Evolutionary conservation across 2,329 filamentous ascomycete genomes (phyloP).

Genomic region (Dendrostoma leiphaemia): DNA sequence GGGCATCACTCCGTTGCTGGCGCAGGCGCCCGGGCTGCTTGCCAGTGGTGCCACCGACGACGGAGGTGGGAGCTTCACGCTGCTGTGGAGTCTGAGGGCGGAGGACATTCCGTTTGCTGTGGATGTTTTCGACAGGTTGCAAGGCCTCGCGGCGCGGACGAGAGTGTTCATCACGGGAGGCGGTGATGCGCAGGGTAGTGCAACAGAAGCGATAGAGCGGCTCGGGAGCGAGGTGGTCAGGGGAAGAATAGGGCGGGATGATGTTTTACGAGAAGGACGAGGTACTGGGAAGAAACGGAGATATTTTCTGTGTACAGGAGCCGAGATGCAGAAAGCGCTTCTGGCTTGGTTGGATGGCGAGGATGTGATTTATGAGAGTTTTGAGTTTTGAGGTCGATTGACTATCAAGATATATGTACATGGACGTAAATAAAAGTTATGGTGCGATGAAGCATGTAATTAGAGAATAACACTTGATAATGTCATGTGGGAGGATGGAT

Average conservation of each 20-base stretch:
- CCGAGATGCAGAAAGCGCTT: conserved; percentile 38
- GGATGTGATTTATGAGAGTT: conserved; percentile 57
- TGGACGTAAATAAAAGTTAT: too few relatives aligned
- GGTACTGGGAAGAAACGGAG: conserved; percentile 46
- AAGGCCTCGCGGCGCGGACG: conserved; percentile 49
- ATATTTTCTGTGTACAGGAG: conserved; percentile 51
- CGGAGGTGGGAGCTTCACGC: conserved; percentile 41
- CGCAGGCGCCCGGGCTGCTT: conserved; percentile 56
- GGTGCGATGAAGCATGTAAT: too few relatives aligned
- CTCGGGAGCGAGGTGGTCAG: conserved; percentile 33
- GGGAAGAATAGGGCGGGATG: conserved; percentile 38
- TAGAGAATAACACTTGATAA: too few relatives aligned
- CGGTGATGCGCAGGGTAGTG: conserved; percentile 30
- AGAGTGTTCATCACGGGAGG: conserved; percentile 64
- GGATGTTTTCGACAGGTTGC: conserved; percentile 54
- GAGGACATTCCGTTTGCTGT: conserved; percentile 62
- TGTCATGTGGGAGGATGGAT: too few relatives aligned
- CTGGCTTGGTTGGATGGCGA: conserved; percentile 54
- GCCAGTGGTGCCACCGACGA: too few relatives aligned
- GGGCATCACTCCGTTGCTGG: conserved; percentile 79
- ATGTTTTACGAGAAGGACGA: conserved; percentile 40
- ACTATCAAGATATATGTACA: too few relatives aligned
- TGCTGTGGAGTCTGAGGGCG: conserved; percentile 67
- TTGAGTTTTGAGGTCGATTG: conserved; percentile 59
- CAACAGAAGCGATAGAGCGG: conserved; percentile 32